Evolutionary conservation across 2,329 filamentous ascomycete species (phyloP).

Genomic region (Ophiostoma montium): DNA sequence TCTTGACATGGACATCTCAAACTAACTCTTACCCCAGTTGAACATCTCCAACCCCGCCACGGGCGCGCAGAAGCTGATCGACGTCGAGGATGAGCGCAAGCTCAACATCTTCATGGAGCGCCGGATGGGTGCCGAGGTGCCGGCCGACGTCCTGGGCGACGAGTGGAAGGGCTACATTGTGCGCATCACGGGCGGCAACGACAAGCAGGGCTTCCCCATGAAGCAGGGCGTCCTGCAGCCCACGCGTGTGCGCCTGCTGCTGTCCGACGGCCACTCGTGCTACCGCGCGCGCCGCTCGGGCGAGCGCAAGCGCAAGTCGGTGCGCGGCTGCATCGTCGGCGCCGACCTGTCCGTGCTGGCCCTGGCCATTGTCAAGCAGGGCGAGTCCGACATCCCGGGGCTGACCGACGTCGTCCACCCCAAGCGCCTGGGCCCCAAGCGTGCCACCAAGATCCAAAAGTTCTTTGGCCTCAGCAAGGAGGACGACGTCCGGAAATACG

Average conservation of each 20-base stretch:
- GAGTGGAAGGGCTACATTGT: slow-evolving; percentile 99
- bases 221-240: slow-evolving; percentile 99
- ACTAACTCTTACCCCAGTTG: slow-evolving; percentile 29
- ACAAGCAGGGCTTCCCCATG: slow-evolving; percentile 99
- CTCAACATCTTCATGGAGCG: slow-evolving; percentile 43
- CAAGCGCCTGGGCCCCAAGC: slow-evolving; percentile 99
- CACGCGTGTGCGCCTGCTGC: slow-evolving; percentile 94
- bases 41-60: slow-evolving; percentile 87
- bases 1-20: too few relatives aligned
- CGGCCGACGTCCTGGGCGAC: slow-evolving; percentile 88
- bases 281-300: slow-evolving; percentile 95
- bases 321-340: slow-evolving; percentile 97
- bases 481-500: slow-evolving; percentile 99
- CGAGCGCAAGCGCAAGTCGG: slow-evolving; percentile 99
- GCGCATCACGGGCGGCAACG: slow-evolving; percentile 98
- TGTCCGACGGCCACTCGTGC: slow-evolving; percentile 95
- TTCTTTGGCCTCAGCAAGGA: slow-evolving; percentile 99
- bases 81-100: slow-evolving; percentile 99
- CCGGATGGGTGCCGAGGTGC: slow-evolving; percentile 75
- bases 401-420: slow-evolving; percentile 96
- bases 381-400: slow-evolving; percentile 84
- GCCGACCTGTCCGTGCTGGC: slow-evolving; percentile 91
- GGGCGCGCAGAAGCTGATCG: slow-evolving; percentile 98
- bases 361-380: slow-evolving; percentile 95
- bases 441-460: slow-evolving; percentile 97